Evolutionary conservation across 352 stramenopile genomes (phyloP), one percentile per base, ranked within the genome.

Genomic region (Hyphochytrium catenoides): DNA sequence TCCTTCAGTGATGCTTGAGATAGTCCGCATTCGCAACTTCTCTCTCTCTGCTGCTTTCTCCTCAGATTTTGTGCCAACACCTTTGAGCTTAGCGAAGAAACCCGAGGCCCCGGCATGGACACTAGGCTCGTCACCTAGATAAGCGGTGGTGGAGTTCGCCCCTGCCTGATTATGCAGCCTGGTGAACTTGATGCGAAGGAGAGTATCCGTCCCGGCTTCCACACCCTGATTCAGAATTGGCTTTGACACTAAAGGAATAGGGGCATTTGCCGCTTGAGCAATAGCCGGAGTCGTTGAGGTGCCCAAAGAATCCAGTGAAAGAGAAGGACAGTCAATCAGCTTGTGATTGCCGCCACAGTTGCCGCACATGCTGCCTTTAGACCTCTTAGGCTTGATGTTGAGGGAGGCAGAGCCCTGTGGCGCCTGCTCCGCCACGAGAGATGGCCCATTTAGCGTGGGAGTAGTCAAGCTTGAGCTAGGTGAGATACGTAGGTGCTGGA

Each of bases 141-240:
- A 82, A 4, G 68, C 63, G 32, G 77, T 65, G 3, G 68, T 77
- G 41, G 65, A 79, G 50, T 82, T 82, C 12, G 60, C 59, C 31
- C 73, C 50, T 35, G 76, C 76, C 47, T 74, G 63, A 39, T 82
- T 82, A 49, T 82, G 68, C 26, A 78, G 69, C 5, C 63, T 78
- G 22, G 68, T 82, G 39, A 74, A 82, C 43, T 61, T 75, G 41
- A 79, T 82, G 30, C 68, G 63, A n/a, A 82, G 50, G 31, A 73
- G 57, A 20, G 65, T 76, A 37, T 77, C 68, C 7, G 77, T 60
- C 19, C 36, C 18, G 32, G 32, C n/a, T 9, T 9, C 17, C n/a
- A 21, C 17, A 40, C 40, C 24, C 14, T 14, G 11, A 14, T 8
- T 19, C 31, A 11, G 12, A 38, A 2, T 38, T 28, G 12, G 31